These are phyloP conservation scores for Paradendryphiella salina DNA, from an alignment of 2,329 filamentous ascomycete genomes.

Conservation along the genomic window DNA sequence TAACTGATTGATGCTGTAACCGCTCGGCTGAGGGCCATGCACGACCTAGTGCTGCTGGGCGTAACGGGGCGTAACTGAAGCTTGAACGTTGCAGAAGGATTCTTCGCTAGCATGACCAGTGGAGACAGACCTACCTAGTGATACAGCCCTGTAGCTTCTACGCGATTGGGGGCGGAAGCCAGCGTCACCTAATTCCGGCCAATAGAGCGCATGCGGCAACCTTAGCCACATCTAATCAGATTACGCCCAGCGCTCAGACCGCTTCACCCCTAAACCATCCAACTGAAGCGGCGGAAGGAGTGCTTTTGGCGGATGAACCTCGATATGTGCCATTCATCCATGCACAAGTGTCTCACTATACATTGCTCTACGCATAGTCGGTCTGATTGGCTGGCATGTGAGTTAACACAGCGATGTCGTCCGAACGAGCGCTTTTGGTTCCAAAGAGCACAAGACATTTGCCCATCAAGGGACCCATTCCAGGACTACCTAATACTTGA, in stretches of 20 bases:
- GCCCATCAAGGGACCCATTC: conserved; percentile 28
- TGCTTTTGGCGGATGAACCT: conserved; percentile 18
- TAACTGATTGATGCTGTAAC: conserved; percentile 24
- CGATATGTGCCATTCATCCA: conserved; percentile 15
- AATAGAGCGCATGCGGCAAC: conserved; percentile 17
- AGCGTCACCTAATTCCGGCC: conserved; percentile 9
- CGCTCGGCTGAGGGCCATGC: conserved; percentile 17
- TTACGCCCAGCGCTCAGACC: conserved; percentile 28
- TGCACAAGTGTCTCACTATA: conserved; percentile 22
- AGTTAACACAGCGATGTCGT: conserved; percentile 8
- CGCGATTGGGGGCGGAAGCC: conserved; percentile 17
- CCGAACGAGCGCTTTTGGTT: conserved; percentile 4
- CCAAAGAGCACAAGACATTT: conserved; percentile 27
- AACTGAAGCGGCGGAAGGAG: conserved; percentile 7
- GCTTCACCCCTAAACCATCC: conserved; percentile 8
- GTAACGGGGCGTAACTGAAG: conserved; percentile 24
- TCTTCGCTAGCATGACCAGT: conserved; percentile 21
- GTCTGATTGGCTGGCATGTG: conserved; percentile 1
- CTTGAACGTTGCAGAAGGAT: conserved; percentile 24
- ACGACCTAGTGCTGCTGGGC: conserved; percentile 13
- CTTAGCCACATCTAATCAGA: conserved; percentile 29
- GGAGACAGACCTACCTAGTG: conserved; percentile 6
- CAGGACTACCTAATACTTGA: conserved; percentile 43
- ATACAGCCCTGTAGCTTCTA: conserved; percentile 15
- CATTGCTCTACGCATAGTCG: conserved; percentile 7